These are phyloP conservation scores for Fraxinus xanthoxyloides DNA, from an alignment of 305 asterid genomes.

Conservation along the genomic window DNA sequence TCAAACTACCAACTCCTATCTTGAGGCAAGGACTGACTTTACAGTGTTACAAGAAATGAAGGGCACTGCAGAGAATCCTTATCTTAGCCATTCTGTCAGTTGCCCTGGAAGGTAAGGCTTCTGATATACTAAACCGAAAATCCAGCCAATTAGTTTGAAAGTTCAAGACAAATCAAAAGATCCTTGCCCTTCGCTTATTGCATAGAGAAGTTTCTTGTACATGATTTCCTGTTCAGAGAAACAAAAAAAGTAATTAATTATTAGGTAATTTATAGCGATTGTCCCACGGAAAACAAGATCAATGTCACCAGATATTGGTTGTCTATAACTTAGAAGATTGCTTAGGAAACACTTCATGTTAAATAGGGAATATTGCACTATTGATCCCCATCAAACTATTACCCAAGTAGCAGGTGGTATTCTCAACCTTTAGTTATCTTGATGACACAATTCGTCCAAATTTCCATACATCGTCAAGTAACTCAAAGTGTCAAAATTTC, in stretches of 20 bases:
- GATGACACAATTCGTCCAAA: neutral
- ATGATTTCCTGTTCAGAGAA: slow-evolving; percentile 65
- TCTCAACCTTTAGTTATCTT: neutral
- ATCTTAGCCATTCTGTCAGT: slow-evolving; percentile 24
- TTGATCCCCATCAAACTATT: neutral
- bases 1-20: slow-evolving; percentile 2
- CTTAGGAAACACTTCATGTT: neutral
- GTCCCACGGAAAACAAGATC: neutral
- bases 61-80: slow-evolving; percentile 25
- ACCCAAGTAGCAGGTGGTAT: neutral
- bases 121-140: slow-evolving; percentile 7
- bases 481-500: neutral
- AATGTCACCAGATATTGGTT: neutral
- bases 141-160: slow-evolving; percentile 23
- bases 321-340: neutral
- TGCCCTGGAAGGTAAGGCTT: slow-evolving; percentile 18
- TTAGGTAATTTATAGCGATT: neutral
- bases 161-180: slow-evolving; percentile 92
- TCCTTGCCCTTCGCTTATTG: slow-evolving; percentile 97
- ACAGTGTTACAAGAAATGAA: slow-evolving; percentile 22
- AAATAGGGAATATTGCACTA: neutral
- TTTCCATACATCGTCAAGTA: neutral
- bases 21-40: slow-evolving; percentile 32
- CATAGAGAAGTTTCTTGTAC: slow-evolving; percentile 88
- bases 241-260: neutral